A percentile compares a stretch with the other conserved stretches of the same genome.
These are phyloP conservation scores for Crassisporium funariophilum DNA, from an alignment of 768 basidiomycete species.

Conservation along the genomic window DNA sequence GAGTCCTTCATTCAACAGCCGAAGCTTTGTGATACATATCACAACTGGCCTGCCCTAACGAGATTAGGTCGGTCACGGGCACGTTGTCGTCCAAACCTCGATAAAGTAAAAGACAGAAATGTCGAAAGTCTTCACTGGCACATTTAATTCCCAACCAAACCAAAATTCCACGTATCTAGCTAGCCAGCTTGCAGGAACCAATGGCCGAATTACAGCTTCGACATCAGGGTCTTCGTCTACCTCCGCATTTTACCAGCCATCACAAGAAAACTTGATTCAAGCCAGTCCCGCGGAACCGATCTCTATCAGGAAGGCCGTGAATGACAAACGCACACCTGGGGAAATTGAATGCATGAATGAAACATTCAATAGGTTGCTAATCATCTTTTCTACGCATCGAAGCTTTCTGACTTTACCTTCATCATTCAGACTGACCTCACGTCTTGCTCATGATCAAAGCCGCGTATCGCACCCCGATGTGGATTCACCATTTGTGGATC, in stretches of 20 bases:
- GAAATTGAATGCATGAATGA: slow-evolving; percentile 51
- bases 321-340: slow-evolving; percentile 43
- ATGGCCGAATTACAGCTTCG: slow-evolving; percentile 26
- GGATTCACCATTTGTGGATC: slow-evolving; percentile 67
- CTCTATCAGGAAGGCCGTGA: slow-evolving; percentile 9
- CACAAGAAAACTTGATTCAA: slow-evolving; percentile 1
- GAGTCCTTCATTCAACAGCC: background rate
- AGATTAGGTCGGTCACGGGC: slow-evolving; percentile 37
- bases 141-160: slow-evolving; percentile 32
- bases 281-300: slow-evolving; percentile 9
- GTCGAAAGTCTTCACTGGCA: slow-evolving; percentile 41
- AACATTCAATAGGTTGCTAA: slow-evolving; percentile 47
- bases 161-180: slow-evolving; percentile 20
- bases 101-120: slow-evolving; percentile 43
- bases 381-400: background rate
- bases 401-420: background rate
- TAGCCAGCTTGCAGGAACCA: slow-evolving; percentile 13
- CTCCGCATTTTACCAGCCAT: slow-evolving; percentile 25
- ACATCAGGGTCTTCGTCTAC: slow-evolving; percentile 24
- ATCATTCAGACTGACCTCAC: slow-evolving; percentile 50
- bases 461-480: slow-evolving; percentile 63
- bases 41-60: slow-evolving; percentile 40
- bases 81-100: slow-evolving; percentile 36
- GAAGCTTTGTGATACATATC: background rate
- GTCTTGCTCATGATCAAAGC: slow-evolving; percentile 64